Evolutionary conservation across 2,329 filamentous ascomycete species (phyloP).

Genomic region (Exserohilum turcica): DNA sequence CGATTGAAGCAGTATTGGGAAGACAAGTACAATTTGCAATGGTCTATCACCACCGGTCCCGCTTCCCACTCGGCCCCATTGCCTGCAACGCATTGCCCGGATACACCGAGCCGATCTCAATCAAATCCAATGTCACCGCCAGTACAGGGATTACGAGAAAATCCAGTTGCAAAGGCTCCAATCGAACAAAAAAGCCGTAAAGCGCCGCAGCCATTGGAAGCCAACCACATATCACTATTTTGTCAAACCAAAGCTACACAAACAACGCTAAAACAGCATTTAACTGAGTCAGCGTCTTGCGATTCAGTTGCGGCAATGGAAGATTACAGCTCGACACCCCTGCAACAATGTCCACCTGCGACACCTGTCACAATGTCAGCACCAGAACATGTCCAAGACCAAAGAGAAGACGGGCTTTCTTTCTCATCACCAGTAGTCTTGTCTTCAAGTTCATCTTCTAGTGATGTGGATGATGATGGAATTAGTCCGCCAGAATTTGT

Average conservation of each 20-base stretch:
- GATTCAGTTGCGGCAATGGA: background rate
- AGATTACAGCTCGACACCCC: too few species aligned
- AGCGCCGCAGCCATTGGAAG: background rate
- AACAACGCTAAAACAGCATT: background rate
- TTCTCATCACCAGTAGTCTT: too few species aligned
- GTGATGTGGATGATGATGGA: too few species aligned
- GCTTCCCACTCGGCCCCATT: background rate
- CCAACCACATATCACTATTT: background rate
- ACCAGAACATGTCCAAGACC: background rate
- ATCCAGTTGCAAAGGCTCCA: background rate
- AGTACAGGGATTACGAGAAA: background rate
- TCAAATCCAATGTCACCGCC: background rate
- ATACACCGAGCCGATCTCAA: background rate
- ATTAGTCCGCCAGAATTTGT: too few species aligned
- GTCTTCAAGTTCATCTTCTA: too few species aligned
- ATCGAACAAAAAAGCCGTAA: background rate
- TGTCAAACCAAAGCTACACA: background rate
- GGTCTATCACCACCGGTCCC: background rate
- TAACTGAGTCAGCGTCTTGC: too few species aligned
- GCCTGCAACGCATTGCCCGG: background rate
- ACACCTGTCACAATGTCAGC: background rate
- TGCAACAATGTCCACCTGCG: background rate
- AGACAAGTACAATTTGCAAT: background rate
- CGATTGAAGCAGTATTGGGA: conserved; percentile 14
- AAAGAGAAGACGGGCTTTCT: background rate